Base-by-base conservation (phyloP, 768 basidiomycete species). In the Suillus variegatus region DNA sequence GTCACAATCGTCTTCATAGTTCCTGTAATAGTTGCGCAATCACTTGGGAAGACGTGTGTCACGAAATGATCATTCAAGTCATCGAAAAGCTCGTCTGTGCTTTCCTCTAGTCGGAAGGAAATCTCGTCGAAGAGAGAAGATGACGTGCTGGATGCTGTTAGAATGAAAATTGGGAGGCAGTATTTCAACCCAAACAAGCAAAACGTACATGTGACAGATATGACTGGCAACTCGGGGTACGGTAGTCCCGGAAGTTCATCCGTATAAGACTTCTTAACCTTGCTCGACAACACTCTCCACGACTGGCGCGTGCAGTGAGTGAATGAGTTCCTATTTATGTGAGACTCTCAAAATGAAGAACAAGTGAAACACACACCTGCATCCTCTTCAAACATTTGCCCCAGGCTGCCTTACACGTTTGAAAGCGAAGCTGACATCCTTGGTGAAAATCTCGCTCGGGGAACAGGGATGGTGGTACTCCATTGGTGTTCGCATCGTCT, bases 331-430 rank as follows among this genome's bases (percentile, higher is more conserved):
- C 88, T 89, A 65, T 2, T 8, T 9, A 49, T 13, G 28, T 70
- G 6, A 69, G 63, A 25, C 35, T 35, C 4, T 8, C 5, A 38
- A 40, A 58, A 58, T 25, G 40, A 41, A 18, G 9, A 40, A 41
- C 2, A 38, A 51, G 10, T 22, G 60, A 18, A 36, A n/a, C 3
- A 56, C 81, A 22, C 66, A 90, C 88, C 77, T 86, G 85, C 22
- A 89, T 76, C 20, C 84, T 82, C 10, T 77, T 71, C 36, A 89
- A 74, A 72, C 89, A 90, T 65, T 82, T 86, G 62, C 68, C 77
- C 90, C 90, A 92, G 2, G 85, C 85, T 1, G 69, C 71, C 60
- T 72, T 82, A 72, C 91, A 92, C 6, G 84, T 85, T 56, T 80
- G 70, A 58, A 88, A 76, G 32, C 87, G 82, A 49, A 84, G 68